These are phyloP conservation scores for Funneliformis geosporum DNA, from an alignment of 192 early-diverging fungal species.

Conservation along the genomic window DNA sequence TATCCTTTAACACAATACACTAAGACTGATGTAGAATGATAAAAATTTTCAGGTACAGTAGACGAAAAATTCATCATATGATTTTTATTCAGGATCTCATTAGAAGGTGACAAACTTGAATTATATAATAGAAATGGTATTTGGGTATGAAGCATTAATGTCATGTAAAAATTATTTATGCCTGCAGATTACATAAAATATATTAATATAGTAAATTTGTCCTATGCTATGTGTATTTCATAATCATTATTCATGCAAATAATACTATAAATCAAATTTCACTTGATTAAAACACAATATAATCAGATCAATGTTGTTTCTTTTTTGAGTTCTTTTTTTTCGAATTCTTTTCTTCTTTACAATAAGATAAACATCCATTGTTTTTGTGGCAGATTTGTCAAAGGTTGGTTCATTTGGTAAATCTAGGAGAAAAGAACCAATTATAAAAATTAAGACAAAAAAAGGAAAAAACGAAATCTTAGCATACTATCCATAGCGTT, in stretches of 20 bases:
- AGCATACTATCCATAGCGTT: neutral
- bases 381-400: constrained; percentile 17
- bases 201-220: constrained; percentile 1
- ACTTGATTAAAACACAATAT: constrained; percentile 2
- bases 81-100: neutral
- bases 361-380: constrained; percentile 13
- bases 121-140: neutral
- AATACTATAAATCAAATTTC: constrained; percentile 13
- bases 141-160: neutral
- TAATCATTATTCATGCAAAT: neutral
- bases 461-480: constrained; percentile 21
- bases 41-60: neutral
- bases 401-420: constrained; percentile 13
- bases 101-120: neutral
- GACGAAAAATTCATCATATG: neutral
- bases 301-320: constrained; percentile 27
- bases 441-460: constrained; percentile 28
- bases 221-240: constrained; percentile 15
- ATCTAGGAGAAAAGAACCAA: constrained; percentile 24
- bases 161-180: constrained; percentile 10
- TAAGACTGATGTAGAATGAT: neutral
- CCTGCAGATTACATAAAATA: constrained; percentile 16
- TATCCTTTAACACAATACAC: too few relatives aligned
- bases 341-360: constrained; percentile 32
- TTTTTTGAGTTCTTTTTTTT: constrained; percentile 33